Percentiles rank a stretch among this genome's conserved stretches.
Conservation (phyloP, 2,329 filamentous ascomycete genomes). For the Fusarium globosum region DNA sequence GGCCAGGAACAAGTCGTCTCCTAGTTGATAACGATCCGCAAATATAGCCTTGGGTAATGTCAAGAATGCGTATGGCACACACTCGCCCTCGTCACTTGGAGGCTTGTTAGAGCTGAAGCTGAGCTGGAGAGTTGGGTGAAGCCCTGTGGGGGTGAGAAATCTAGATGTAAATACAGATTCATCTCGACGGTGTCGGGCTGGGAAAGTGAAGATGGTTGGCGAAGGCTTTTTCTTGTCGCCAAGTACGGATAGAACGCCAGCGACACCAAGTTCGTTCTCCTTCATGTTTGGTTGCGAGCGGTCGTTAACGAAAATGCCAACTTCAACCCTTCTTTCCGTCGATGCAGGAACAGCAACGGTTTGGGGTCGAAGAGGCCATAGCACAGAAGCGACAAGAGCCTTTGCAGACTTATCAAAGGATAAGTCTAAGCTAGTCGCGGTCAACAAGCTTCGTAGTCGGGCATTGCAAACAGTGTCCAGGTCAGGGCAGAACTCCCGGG, state of each 20-base stretch:
- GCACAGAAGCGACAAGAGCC: constrained; percentile 71
- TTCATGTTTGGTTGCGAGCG: constrained; percentile 70
- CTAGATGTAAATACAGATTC: constrained; percentile 67
- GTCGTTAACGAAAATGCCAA: constrained; percentile 76
- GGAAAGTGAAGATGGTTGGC: constrained; percentile 84
- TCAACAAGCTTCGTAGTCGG: constrained; percentile 56
- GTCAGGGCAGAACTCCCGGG: constrained; percentile 62
- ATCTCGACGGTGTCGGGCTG: constrained; percentile 77
- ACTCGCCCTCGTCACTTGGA: constrained; percentile 66
- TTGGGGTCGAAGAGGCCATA: constrained; percentile 66
- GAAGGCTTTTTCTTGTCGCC: constrained; percentile 79
- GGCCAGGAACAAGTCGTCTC: constrained; percentile 78
- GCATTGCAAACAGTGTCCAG: constrained; percentile 61
- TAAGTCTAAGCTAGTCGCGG: constrained; percentile 77
- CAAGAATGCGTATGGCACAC: constrained; percentile 81
- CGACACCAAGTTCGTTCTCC: constrained; percentile 79
- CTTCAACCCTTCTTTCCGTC: constrained; percentile 72
- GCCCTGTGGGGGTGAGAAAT: constrained; percentile 78
- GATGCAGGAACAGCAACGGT: constrained; percentile 55
- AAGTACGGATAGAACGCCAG: constrained; percentile 81
- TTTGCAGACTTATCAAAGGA: constrained; percentile 78
- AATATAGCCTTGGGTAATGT: constrained; percentile 86
- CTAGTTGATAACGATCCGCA: constrained; percentile 87
- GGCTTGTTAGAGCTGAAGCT: constrained; percentile 65
- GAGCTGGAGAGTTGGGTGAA: constrained; percentile 84